Base-by-base conservation (phyloP, 1,284 basidiomycete species). In the Cryptococcus sp. region DNA sequence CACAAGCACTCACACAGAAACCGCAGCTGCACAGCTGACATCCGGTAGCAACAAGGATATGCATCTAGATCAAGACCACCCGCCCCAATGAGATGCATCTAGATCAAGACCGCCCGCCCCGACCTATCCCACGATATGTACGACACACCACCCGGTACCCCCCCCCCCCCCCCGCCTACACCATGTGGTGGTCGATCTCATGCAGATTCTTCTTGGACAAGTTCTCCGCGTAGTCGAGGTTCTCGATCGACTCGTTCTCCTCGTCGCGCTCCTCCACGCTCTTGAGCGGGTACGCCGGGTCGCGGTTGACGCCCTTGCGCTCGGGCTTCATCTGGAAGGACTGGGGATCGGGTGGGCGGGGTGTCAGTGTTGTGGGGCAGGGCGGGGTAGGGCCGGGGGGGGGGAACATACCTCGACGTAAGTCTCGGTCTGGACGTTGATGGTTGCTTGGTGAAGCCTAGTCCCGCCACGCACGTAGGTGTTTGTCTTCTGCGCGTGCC, bases 391-490 rank as follows among this genome's bases (percentile, higher is more conserved):
- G 24, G 15, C 38, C 12, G 40, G 16, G n/a, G 12, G 21, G 40
- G 12, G 23, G 12, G 9, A 12, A 50, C 60, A 35, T 20, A 59
- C 59, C 59, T 68, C 65, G 59, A 61, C 53, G 38, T 68, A 65
- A 18, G 65, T 66, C 47, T 68, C 65, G n/a, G 65, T 65, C 46
- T 64, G 62, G 42, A 68, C 62, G 47, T 68, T 62, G 42, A 68
- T 62, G 13, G 63, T 65, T 2, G 62, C 67, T 51, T 63, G 61
- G 5, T 57, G 49, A 5, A 58, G 50, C 33, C 53, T 50, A 43
- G 45, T 36, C 12, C 33, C 21, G 13, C 51, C 57, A 15, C 56
- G 45, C 11, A 48, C 48, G 48, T 53, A 63, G 0, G 59, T 62
- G 40, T 58, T 63, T 4, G 61, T 52, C 40, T 52, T 60, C 57